Conservation (phyloP, 1,139 yeast genomes). For the Debaryomyces subglobosus region DNA sequence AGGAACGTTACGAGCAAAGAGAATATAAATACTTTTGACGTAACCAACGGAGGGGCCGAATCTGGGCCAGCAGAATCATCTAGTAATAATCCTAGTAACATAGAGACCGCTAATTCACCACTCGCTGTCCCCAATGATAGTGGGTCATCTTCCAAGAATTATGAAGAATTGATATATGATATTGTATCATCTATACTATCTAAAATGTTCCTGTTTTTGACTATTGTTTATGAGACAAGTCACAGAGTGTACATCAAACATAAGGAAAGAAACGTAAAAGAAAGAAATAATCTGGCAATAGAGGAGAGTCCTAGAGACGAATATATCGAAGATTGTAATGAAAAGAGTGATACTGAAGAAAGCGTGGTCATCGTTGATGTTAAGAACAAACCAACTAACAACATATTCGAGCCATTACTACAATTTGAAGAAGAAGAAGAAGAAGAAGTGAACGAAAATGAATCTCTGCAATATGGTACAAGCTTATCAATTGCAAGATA, state of each 20-base stretch:
- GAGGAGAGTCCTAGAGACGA: not conserved
- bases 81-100: not conserved
- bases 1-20: not conserved
- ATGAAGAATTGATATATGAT: not conserved
- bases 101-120: not conserved
- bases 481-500: slow-evolving; percentile 7
- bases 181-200: not conserved
- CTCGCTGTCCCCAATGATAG: not conserved
- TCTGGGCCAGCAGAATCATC: not conserved
- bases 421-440: not conserved
- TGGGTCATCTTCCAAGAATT: not conserved
- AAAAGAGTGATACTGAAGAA: slow-evolving; percentile 7
- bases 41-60: not conserved
- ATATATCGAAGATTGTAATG: not conserved
- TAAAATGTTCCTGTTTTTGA: not conserved
- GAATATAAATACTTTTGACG: not conserved
- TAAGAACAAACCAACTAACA: not conserved
- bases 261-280: not conserved
- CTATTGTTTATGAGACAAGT: not conserved
- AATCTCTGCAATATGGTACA: slow-evolving; percentile 12
- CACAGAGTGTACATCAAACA: not conserved
- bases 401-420: slow-evolving; percentile 7
- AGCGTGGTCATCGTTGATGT: slow-evolving; percentile 11
- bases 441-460: not conserved
- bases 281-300: not conserved